Conservation (phyloP, 1,284 basidiomycete genomes). For the Inonotus hispidus region DNA sequence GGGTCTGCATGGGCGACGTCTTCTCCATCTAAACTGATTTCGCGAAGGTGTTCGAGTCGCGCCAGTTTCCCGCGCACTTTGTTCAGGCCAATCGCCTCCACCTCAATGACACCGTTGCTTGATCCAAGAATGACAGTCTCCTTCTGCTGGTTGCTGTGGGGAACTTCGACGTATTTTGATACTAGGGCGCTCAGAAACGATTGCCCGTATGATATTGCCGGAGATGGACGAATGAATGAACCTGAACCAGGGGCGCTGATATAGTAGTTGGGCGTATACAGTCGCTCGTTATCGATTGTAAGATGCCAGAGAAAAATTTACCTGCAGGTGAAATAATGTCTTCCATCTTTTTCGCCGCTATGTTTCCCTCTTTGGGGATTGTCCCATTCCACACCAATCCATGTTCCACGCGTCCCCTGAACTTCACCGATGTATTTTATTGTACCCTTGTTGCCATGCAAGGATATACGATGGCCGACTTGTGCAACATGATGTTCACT, state of each 20-base stretch:
- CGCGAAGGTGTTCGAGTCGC: slow-evolving; percentile 60
- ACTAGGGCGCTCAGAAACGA: slow-evolving; percentile 74
- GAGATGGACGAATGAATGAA: slow-evolving; percentile 68
- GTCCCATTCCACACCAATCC: slow-evolving; percentile 98
- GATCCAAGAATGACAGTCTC: slow-evolving; percentile 75
- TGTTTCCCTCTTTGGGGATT: slow-evolving; percentile 81
- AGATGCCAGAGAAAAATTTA: slow-evolving; percentile 36
- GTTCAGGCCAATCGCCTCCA: slow-evolving; percentile 82
- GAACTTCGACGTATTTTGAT: slow-evolving; percentile 68
- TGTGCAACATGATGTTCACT: background rate
- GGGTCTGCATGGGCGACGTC: slow-evolving; percentile 54
- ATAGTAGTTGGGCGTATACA: slow-evolving; percentile 16
- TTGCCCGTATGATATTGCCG: slow-evolving; percentile 52
- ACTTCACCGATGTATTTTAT: slow-evolving; percentile 69
- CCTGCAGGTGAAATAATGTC: slow-evolving; percentile 76
- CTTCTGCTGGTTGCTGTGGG: slow-evolving; percentile 43
- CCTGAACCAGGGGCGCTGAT: slow-evolving; percentile 51
- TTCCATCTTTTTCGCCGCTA: slow-evolving; percentile 74
- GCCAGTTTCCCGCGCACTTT: slow-evolving; percentile 71
- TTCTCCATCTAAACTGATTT: slow-evolving; percentile 74
- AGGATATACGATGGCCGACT: slow-evolving; percentile 11
- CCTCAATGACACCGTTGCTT: slow-evolving; percentile 74
- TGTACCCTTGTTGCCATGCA: slow-evolving; percentile 52
- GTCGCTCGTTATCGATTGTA: slow-evolving; percentile 8
- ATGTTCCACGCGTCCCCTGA: slow-evolving; percentile 58